Conservation (phyloP, 164 flowering plant species). For the Berberis thunbergii region DNA sequence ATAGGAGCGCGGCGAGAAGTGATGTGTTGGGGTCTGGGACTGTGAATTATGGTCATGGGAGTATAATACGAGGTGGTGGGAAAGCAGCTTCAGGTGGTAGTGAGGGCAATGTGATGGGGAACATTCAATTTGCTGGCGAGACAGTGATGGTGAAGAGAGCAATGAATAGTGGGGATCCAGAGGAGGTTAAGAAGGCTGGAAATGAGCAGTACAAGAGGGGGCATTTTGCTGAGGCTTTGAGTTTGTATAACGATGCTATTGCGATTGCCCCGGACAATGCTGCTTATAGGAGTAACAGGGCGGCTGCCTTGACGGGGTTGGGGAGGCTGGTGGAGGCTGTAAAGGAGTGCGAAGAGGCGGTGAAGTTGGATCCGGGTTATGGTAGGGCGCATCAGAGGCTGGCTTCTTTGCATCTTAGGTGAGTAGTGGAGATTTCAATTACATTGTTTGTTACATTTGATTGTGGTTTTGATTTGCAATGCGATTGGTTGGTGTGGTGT, state of each 20-base stretch:
- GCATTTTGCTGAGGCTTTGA: conserved; percentile 68
- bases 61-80: conserved; percentile 55
- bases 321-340: conserved; percentile 74
- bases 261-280: conserved; percentile 67
- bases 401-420: conserved; percentile 68
- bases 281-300: conserved; percentile 66
- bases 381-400: conserved; percentile 77
- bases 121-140: conserved; percentile 13
- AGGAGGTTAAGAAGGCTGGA: conserved; percentile 61
- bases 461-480: neutral
- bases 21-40: conserved; percentile 66
- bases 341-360: conserved; percentile 83
- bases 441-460: neutral
- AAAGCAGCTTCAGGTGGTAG: conserved; percentile 3
- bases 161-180: conserved; percentile 46
- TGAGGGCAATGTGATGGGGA: conserved; percentile 13
- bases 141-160: conserved; percentile 19
- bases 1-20: conserved; percentile 18
- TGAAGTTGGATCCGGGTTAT: conserved; percentile 66
- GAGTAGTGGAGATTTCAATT: conserved; percentile 2
- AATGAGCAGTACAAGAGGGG: conserved; percentile 81
- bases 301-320: conserved; percentile 78
- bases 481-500: conserved; percentile 1
- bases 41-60: conserved; percentile 83
- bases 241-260: conserved; percentile 71